Percentiles rank a stretch among this genome's conserved stretches.
Conservation (phyloP, 106 monocot species). For the Phalaenopsis aphrodite region DNA sequence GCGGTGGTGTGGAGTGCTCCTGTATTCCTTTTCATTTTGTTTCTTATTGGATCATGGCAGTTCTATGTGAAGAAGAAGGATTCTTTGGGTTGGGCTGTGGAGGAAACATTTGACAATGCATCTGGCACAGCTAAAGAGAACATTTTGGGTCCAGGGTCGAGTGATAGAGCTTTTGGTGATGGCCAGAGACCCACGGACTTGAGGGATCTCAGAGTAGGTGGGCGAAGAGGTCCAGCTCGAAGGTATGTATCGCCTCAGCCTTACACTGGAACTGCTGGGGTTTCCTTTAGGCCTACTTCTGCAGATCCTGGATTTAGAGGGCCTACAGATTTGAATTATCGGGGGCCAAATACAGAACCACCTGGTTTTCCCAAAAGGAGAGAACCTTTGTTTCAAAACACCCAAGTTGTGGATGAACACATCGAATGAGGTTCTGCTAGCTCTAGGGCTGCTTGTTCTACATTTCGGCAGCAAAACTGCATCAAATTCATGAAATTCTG, state of each 20-base stretch:
- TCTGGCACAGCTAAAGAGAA: conserved; percentile 10
- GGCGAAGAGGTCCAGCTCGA: conserved; percentile 38
- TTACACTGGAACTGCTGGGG: conserved; percentile 35
- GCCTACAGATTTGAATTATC: conserved; percentile 47
- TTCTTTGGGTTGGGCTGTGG: conserved; percentile 61
- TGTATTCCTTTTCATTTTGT: conserved; percentile 62
- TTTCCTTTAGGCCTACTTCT: conserved; percentile 38
- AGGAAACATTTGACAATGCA: conserved; percentile 50
- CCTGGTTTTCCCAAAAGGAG: conserved; percentile 65
- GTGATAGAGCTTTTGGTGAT: conserved; percentile 38
- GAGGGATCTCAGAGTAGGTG: conserved; percentile 43
- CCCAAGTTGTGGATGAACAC: conserved; percentile 45
- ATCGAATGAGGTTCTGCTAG: conserved; percentile 35
- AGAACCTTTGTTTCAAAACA: conserved; percentile 44
- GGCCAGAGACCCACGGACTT: conserved; percentile 27
- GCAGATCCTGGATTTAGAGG: conserved; percentile 46
- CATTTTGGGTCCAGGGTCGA: conserved; percentile 18
- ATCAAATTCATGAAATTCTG: neutral
- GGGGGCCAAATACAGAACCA: conserved; percentile 41
- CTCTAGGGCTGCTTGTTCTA: neutral
- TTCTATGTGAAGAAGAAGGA: conserved; percentile 93
- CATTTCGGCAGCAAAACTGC: neutral
- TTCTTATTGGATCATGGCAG: conserved; percentile 77
- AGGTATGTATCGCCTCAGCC: conserved; percentile 69
- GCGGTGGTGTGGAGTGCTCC: conserved; percentile 83